Base-by-base conservation (phyloP, 176 grass and related monocot species). In the Oryza officinalis region DNA sequence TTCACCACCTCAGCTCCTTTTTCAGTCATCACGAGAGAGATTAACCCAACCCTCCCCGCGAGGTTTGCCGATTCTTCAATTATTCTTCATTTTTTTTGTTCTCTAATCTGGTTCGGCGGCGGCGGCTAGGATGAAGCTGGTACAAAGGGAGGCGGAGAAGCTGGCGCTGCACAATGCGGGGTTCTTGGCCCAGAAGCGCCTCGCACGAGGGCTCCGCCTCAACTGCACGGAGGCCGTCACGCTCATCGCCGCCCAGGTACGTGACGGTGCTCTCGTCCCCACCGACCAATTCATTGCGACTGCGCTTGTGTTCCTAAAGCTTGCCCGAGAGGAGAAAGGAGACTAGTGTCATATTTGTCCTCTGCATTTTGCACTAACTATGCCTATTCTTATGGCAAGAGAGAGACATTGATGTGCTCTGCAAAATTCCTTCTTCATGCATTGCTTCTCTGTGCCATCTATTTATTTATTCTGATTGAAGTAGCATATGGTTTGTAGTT, bases 131-230 rank as follows among this genome's bases (percentile, higher is more conserved):
- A 98, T 98, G 96, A 93, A 80, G 85, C 72, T 98, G 83, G 73
- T 69, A 63, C 96, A 91, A 26, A 86, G 96, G 84, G 96, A 98
- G 82, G 72, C 89, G 17, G 93, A 93, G 65, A 95, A 98, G 78
- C 44, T 98, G 80, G 93, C 59, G 30, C 85, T 98, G 87, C 96
- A 98, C 77, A 87, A 93, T 86, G 96, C 91, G 3, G 96, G 93
- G 1, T 98, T 95, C 50, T 80, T 98, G 33, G 89, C 96, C 22
- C 96, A 98, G 89, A 98, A 98, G 91, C 90, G 93, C 37, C 82
- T 98, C 50, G 93, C 93, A 45, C 90, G 93, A 12, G 96, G 96
- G 11, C 79, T 98, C n/a, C 87, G 89, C 25, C 93, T 98, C 67
- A 98, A 95, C 84, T 93, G 93, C 89, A 83, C 91, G 3, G 96